These are phyloP conservation scores for Alternaria brassicae DNA, from an alignment of 2,329 filamentous ascomycete genomes.

Conservation along the genomic window DNA sequence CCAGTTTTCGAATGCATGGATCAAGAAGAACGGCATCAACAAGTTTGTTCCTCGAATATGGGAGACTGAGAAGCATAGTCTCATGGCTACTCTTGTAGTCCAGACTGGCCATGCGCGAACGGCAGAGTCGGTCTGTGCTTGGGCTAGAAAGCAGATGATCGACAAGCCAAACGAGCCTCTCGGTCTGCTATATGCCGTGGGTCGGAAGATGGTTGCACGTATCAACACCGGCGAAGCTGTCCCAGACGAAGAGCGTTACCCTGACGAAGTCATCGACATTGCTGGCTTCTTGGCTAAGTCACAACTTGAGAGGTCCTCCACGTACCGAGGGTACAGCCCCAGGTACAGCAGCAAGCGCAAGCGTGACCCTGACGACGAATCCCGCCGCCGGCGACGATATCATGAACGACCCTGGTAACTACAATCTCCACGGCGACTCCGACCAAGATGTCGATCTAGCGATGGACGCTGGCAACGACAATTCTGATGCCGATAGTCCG, in stretches of 20 bases:
- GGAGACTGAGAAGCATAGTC: neutral
- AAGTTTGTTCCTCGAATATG: neutral
- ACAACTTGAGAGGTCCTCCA: neutral
- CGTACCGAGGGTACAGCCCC: too few relatives aligned
- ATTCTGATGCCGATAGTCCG: neutral
- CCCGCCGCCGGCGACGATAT: neutral
- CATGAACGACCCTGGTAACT: neutral
- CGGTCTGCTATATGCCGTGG: neutral
- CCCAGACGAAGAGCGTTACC: neutral
- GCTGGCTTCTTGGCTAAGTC: neutral
- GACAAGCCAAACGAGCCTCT: constrained; percentile 1
- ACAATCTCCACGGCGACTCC: neutral
- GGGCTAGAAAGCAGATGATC: neutral
- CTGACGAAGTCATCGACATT: neutral
- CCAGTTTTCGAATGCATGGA: neutral
- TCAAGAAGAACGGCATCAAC: neutral
- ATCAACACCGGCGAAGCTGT: neutral
- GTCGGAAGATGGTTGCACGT: neutral
- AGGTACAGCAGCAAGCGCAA: neutral
- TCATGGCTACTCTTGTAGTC: neutral
- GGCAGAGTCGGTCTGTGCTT: neutral
- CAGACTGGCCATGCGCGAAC: neutral
- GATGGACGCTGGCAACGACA: neutral
- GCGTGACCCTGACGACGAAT: neutral
- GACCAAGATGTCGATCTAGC: neutral